Evolutionary conservation across 768 basidiomycete species (phyloP).

Genomic region (Pulveroboletus frians): DNA sequence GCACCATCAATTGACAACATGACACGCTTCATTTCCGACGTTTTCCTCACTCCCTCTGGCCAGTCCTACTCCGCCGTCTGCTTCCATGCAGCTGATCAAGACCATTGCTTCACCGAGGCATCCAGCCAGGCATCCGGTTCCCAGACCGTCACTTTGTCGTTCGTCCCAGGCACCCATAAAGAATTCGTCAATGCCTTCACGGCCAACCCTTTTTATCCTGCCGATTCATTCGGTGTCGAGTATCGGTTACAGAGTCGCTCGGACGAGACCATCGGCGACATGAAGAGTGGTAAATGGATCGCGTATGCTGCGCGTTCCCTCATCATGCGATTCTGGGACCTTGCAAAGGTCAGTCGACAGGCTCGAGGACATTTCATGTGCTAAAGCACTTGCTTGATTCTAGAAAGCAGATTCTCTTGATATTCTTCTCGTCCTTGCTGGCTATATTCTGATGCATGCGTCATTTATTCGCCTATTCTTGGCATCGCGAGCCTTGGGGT

Average conservation of each 20-base stretch:
- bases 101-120: slow-evolving; percentile 38
- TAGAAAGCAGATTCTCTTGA: slow-evolving; percentile 94
- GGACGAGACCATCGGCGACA: slow-evolving; percentile 55
- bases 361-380: not conserved
- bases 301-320: slow-evolving; percentile 78
- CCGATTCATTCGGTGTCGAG: slow-evolving; percentile 39
- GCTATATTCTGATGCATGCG: slow-evolving; percentile 92
- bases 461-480: slow-evolving; percentile 91
- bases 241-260: slow-evolving; percentile 47
- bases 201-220: slow-evolving; percentile 24
- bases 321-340: slow-evolving; percentile 77
- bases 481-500: slow-evolving; percentile 81
- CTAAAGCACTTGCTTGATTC: slow-evolving; percentile 14
- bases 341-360: slow-evolving; percentile 59
- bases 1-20: slow-evolving; percentile 42
- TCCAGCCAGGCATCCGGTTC: slow-evolving; percentile 34
- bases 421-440: slow-evolving; percentile 88
- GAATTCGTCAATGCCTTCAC: slow-evolving; percentile 43
- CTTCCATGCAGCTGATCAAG: slow-evolving; percentile 32
- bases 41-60: slow-evolving; percentile 39
- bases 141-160: slow-evolving; percentile 46
- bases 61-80: slow-evolving; percentile 49
- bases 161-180: slow-evolving; percentile 45
- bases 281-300: slow-evolving; percentile 83
- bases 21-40: slow-evolving; percentile 43